Evolutionary conservation across 2,329 filamentous ascomycete genomes (phyloP).

Genomic region (Acephala macrosclerotiorum): DNA sequence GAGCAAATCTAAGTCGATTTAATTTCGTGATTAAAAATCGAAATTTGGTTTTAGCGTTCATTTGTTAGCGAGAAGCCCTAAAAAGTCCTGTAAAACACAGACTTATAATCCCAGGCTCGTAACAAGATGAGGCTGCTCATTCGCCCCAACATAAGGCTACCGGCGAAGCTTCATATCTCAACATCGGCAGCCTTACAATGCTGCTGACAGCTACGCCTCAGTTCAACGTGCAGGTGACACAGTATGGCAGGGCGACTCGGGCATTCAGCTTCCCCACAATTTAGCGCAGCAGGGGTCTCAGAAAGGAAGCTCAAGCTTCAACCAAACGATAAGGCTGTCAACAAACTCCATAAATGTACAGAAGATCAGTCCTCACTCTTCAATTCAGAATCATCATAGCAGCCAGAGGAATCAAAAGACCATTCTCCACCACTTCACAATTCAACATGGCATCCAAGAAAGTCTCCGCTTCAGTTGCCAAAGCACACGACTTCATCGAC

Average conservation of each 20-base stretch:
- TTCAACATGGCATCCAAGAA: conserved; percentile 38
- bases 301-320: neutral
- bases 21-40: no score
- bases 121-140: conserved; percentile 1
- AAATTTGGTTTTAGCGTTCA: no score
- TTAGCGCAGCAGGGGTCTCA: neutral
- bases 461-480: conserved; percentile 38
- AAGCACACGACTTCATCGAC: conserved; percentile 76
- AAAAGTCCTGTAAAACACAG: no score
- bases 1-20: no score
- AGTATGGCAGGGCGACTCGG: no score
- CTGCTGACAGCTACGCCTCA: neutral
- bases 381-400: conserved; percentile 17
- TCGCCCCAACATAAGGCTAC: neutral
- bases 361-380: conserved; percentile 14
- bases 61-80: no score
- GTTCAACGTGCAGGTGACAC: neutral
- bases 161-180: neutral
- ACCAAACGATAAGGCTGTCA: neutral
- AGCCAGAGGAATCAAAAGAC: conserved; percentile 15
- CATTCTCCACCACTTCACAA: conserved; percentile 18
- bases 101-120: no score
- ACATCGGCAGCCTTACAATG: neutral
- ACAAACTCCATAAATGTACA: conserved; percentile 25
- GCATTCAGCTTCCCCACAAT: conserved; percentile 2